A percentile compares a stretch with the other conserved stretches of the same genome.
Conservation (phyloP, 2,329 filamentous ascomycete species). For the Nemania sp. region DNA sequence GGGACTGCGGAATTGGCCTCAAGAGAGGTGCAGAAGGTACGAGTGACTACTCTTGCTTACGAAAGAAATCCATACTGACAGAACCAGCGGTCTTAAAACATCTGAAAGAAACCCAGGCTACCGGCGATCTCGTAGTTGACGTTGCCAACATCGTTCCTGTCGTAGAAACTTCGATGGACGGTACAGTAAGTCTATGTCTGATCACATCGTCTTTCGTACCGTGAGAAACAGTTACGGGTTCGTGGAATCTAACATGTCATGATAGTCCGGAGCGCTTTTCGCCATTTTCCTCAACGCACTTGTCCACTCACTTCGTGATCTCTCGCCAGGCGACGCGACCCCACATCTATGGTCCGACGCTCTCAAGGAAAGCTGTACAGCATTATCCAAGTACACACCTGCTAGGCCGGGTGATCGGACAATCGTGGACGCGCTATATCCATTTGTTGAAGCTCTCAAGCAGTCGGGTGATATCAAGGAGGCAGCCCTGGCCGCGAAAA, state of each 20-base stretch:
- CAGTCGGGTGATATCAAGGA: constrained; percentile 67
- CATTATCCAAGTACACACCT: constrained; percentile 82
- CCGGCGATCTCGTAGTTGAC: constrained; percentile 57
- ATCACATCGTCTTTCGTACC: background rate
- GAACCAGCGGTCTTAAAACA: constrained; percentile 55
- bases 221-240: background rate
- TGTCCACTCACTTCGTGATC: constrained; percentile 60
- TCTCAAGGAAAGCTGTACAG: constrained; percentile 69
- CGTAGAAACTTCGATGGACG: constrained; percentile 62
- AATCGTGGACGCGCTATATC: constrained; percentile 83
- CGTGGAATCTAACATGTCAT: constrained; percentile 1
- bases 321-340: constrained; percentile 45
- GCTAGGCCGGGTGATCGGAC: constrained; percentile 89
- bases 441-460: constrained; percentile 76
- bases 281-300: constrained; percentile 91
- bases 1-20: constrained; percentile 85
- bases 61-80: constrained; percentile 2
- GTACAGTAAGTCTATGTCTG: constrained; percentile 57
- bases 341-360: constrained; percentile 62
- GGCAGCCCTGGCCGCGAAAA: constrained; percentile 74
- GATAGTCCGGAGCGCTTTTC: constrained; percentile 58
- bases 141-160: constrained; percentile 56
- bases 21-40: constrained; percentile 81
- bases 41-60: constrained; percentile 10
- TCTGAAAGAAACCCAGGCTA: constrained; percentile 48